Evolutionary conservation across 176 grass and related monocot genomes (phyloP).

Genomic region (Elymus sibiricus): DNA sequence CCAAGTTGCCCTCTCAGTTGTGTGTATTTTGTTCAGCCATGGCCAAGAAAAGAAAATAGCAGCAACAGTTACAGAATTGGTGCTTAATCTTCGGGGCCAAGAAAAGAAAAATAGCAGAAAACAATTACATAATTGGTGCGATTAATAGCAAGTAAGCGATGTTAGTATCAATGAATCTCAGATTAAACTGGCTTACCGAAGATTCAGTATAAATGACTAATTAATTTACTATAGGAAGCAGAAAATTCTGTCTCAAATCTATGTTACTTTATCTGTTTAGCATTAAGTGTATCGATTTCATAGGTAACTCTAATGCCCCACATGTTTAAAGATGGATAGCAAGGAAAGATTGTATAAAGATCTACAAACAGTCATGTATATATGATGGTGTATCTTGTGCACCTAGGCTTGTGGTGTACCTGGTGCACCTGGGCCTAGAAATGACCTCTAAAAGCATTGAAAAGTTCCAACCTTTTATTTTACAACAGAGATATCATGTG

Average conservation of each 20-base stretch:
- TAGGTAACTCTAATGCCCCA: neutral
- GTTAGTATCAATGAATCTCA: slow-evolving; percentile 4
- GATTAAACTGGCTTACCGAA: slow-evolving; percentile 11
- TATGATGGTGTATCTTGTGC: neutral
- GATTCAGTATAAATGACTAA: slow-evolving; percentile 20
- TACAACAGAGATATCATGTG: neutral
- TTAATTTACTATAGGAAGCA: slow-evolving; percentile 24
- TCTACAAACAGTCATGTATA: neutral
- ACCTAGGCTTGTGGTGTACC: neutral
- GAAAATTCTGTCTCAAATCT: neutral
- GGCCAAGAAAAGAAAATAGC: slow-evolving; percentile 24
- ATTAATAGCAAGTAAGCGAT: slow-evolving; percentile 29
- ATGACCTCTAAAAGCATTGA: neutral
- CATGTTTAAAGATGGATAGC: neutral
- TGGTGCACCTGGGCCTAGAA: neutral
- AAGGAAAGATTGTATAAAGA: neutral
- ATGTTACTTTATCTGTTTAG: neutral
- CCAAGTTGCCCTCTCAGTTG: slow-evolving; percentile 26
- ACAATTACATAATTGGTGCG: slow-evolving; percentile 25
- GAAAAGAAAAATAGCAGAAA: slow-evolving; percentile 26
- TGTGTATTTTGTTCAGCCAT: slow-evolving; percentile 29
- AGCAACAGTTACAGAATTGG: slow-evolving; percentile 20
- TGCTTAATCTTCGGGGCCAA: neutral
- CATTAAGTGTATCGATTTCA: neutral
- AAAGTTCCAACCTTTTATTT: neutral